phyloP scores from a whole-genome alignment of 2,329 filamentous ascomycete genomes.

The Didymella sp. region DNA sequence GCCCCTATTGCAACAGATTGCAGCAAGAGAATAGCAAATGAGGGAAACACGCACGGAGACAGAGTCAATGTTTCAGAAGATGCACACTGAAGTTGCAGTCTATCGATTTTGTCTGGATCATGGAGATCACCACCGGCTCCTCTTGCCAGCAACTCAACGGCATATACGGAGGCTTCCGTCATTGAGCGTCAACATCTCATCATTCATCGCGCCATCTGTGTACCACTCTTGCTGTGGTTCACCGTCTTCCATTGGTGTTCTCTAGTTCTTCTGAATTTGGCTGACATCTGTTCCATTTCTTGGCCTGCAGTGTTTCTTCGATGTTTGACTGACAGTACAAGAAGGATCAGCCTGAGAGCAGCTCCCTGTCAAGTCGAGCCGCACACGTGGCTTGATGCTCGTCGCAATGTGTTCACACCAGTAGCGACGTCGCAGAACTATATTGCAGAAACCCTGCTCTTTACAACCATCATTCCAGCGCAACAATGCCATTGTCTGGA shows the following conservation, averaged over 20 bases:
- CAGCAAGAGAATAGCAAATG: not conserved
- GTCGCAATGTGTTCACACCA: not conserved
- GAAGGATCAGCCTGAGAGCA: not conserved
- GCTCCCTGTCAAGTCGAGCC: not conserved
- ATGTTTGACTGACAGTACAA: not conserved
- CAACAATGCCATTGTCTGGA: slow-evolving; percentile 1
- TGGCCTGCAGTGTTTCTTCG: not conserved
- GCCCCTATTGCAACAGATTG: slow-evolving; percentile 7
- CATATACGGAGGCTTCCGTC: not conserved
- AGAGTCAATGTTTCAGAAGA: not conserved
- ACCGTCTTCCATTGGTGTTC: not conserved
- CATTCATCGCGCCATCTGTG: not conserved
- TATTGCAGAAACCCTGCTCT: not conserved
- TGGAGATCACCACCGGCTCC: not conserved
- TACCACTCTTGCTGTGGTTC: not conserved
- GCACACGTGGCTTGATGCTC: slow-evolving; percentile 5
- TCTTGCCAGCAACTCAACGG: not conserved
- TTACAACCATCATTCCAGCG: not conserved
- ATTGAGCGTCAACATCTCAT: not conserved
- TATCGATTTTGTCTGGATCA: not conserved
- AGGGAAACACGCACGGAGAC: not conserved
- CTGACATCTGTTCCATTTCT: slow-evolving; percentile 1
- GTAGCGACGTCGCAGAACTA: not conserved
- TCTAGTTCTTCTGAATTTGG: not conserved
- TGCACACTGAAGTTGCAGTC: not conserved